phyloP scores from a whole-genome alignment of 1,284 basidiomycete species.

The Coniophora puteana region DNA sequence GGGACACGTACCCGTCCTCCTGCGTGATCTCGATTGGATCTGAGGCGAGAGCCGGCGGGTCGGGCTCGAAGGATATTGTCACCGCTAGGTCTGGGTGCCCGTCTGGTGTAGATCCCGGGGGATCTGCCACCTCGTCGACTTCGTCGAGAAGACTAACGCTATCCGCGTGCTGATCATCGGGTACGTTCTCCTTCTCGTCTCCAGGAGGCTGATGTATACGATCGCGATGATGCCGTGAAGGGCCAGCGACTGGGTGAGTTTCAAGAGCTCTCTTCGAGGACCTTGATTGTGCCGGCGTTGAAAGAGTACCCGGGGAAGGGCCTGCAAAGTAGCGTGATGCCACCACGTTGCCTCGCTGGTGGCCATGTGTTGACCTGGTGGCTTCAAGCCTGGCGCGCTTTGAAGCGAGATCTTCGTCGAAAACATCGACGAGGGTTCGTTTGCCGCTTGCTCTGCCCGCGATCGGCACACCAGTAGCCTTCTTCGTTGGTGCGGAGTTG shows the following conservation, averaged over 20 bases:
- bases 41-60: too few relatives aligned
- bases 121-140: constrained; percentile 23
- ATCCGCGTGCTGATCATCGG: constrained; percentile 31
- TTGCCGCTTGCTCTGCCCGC: constrained; percentile 69
- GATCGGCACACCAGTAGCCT: constrained; percentile 22
- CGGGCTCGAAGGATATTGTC: too few relatives aligned
- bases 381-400: constrained; percentile 43
- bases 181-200: constrained; percentile 45
- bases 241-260: constrained; percentile 30
- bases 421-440: constrained; percentile 62
- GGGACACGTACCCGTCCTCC: constrained; percentile 77
- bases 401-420: constrained; percentile 56
- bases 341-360: constrained; percentile 38
- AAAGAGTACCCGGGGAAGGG: constrained; percentile 12
- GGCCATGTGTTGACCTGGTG: constrained; percentile 13
- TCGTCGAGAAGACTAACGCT: constrained; percentile 35
- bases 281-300: constrained; percentile 1
- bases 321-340: constrained; percentile 6
- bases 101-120: too few relatives aligned
- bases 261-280: constrained; percentile 7
- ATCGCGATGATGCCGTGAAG: too few relatives aligned
- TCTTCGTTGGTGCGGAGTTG: constrained; percentile 27
- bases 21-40: too few relatives aligned
- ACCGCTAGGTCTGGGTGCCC: constrained; percentile 17
- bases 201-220: constrained; percentile 14